These are phyloP conservation scores for Colletotrichum phormii DNA, from an alignment of 2,329 filamentous ascomycete species.

Conservation along the genomic window DNA sequence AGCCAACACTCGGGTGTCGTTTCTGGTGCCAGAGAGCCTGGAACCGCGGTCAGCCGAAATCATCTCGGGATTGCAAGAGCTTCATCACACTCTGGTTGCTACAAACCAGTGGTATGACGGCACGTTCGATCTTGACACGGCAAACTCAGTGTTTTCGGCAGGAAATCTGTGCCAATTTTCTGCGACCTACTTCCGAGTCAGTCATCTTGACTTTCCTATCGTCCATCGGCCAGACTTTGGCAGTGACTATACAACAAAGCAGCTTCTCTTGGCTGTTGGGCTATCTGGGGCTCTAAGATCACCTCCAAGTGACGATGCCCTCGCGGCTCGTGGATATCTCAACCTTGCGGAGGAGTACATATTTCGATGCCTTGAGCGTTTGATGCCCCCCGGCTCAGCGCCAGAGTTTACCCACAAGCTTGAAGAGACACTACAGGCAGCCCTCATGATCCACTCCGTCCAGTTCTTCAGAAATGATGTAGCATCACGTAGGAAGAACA, in stretches of 20 bases:
- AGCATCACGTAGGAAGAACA: slow-evolving; percentile 23
- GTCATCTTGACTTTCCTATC: slow-evolving; percentile 43
- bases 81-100: slow-evolving; percentile 28
- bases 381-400: slow-evolving; percentile 14
- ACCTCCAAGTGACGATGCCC: slow-evolving; percentile 37
- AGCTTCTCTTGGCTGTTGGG: slow-evolving; percentile 37
- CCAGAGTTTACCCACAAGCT: slow-evolving; percentile 17
- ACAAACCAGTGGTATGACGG: slow-evolving; percentile 35
- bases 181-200: slow-evolving; percentile 41
- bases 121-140: slow-evolving; percentile 30
- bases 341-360: slow-evolving; percentile 38
- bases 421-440: slow-evolving; percentile 41
- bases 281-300: slow-evolving; percentile 38
- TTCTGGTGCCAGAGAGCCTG: background rate
- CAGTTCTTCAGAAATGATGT: slow-evolving; percentile 39
- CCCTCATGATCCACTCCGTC: slow-evolving; percentile 39
- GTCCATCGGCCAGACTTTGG: slow-evolving; percentile 43
- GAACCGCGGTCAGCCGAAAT: slow-evolving; percentile 5
- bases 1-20: background rate
- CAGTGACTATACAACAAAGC: slow-evolving; percentile 22
- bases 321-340: slow-evolving; percentile 31
- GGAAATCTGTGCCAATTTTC: slow-evolving; percentile 39
- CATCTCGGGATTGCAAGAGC: background rate
- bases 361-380: slow-evolving; percentile 31
- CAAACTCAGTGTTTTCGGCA: slow-evolving; percentile 38